Base-by-base conservation (phyloP, 148 eudicot genomes). In the Fagopyrum tataricum region DNA sequence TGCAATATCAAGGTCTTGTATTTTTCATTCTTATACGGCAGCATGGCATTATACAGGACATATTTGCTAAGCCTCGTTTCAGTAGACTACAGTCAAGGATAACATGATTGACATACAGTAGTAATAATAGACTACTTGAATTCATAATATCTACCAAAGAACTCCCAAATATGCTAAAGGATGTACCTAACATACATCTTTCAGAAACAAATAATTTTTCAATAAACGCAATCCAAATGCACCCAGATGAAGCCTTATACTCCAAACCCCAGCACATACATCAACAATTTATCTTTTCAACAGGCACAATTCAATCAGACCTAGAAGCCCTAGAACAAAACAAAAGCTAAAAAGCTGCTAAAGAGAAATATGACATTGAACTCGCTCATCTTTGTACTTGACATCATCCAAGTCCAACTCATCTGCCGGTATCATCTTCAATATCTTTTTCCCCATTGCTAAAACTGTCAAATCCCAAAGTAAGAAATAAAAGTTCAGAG, bases 391-490 rank as follows among this genome's bases (percentile, higher is more conserved):
- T 72, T 86, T 79, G 71, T 93, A 93, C 70, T 91, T 84, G 74
- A 85, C 88, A 3, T 87, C 75, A 42, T 81, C 78, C 76, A 87
- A 79, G 80, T 93, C 92, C 67, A 93, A 81, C 83, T 93, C 89
- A 71, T 81, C 79, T 13, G 87, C 94, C 44, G 92, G 92, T 52
- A 84, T 48, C 91, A 93, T 79, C 37, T 31, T 31, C 72, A 85
- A 89, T 73, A 75, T 81, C 92, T 85, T 90, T 81, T 89, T 87
- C 84, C 84, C 96, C 98, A 91, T 93, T 73, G 76, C 85, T 79
- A 7, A 17, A 48, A 42, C 24, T 40, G 58, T 51, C 43, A 67
- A 66, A 24, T 7, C 68, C 72, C 51, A 74, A 73, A 51, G 61
- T 70, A 26, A 41, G 24, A 42, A 6, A 72, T n/a, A 78, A 18